Base-by-base conservation (phyloP, 768 basidiomycete species). In the Infundibulicybe gibba region DNA sequence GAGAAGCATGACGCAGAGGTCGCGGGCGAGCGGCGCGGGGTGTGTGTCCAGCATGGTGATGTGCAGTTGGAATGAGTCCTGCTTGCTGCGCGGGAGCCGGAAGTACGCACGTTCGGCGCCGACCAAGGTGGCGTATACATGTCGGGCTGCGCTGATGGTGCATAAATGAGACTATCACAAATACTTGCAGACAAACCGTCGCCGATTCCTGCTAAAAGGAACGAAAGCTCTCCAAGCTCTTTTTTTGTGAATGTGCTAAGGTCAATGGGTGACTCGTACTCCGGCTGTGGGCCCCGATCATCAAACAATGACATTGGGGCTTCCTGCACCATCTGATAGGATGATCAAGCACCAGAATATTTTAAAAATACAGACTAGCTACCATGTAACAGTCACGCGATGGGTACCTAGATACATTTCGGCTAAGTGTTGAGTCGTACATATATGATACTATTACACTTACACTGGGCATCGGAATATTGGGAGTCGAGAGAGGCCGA, bases 151-250 rank as follows among this genome's bases (percentile, higher is more conserved):
- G n/a, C 8, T 25, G 42, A 20, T 12, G 10, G 21, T 30, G 1
- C 4, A 15, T 34, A 39, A 5, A 33, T 6, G 6, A 32, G 20
- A 5, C 38, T 19, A 20, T 15, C 17, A 2, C 17, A 6, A 44
- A 15, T 1, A 45, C 1, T 9, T 2, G 3, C n/a, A 14, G 9
- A 49, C 52, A 5, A 41, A 61, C 59, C 58, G 45, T 64, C 63
- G 9, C 55, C 63, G 12, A 55, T 50, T 4, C 63, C 63, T 30
- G 53, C 63, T n/a, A 64, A 52, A 15, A 61, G 49, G 37, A 64
- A 63, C 0, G 61, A 49, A 0, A 64, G 42, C 9, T 52, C 39
- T 1, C 50, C 49, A 0, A 58, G 54, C 15, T 52, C 48, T 13
- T 38, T 45, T 16, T 54, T 46, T 14, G 48, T 49, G 32, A 61